Conservation (phyloP, 2,329 filamentous ascomycete species). For the Diaporthe longicolla region DNA sequence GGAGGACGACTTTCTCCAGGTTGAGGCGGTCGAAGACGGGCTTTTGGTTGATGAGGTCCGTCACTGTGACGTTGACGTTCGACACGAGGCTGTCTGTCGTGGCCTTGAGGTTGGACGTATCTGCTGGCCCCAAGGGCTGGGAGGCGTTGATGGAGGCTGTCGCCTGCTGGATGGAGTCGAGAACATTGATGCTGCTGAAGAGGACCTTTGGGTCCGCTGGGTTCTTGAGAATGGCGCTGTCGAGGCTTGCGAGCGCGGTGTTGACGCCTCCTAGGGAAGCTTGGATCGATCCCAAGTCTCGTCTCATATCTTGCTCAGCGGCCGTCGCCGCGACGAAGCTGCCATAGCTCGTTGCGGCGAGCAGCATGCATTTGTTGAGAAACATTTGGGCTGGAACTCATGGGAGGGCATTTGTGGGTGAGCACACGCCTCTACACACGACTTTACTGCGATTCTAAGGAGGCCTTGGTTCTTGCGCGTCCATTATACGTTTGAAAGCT, state of each 20-base stretch:
- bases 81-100: slow-evolving; percentile 23
- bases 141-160: slow-evolving; percentile 6
- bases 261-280: slow-evolving; percentile 4
- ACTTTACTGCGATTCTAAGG: not conserved
- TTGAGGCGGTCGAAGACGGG: slow-evolving; percentile 69
- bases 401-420: not conserved
- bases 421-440: not conserved
- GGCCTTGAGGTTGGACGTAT: slow-evolving; percentile 3
- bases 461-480: not conserved
- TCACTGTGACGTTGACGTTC: slow-evolving; percentile 51
- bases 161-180: slow-evolving; percentile 7
- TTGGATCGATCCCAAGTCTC: slow-evolving; percentile 6
- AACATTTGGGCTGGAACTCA: not conserved
- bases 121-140: not conserved
- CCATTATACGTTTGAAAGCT: not conserved
- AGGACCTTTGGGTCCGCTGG: not conserved
- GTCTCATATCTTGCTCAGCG: not conserved
- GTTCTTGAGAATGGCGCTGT: slow-evolving; percentile 10
- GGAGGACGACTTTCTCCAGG: slow-evolving; percentile 83
- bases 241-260: slow-evolving; percentile 4
- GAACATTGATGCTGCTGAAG: slow-evolving; percentile 3
- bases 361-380: slow-evolving; percentile 13
- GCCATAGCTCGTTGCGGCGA: slow-evolving; percentile 2
- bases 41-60: slow-evolving; percentile 62
- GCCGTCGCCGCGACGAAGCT: not conserved